Conservation (phyloP, 768 basidiomycete genomes). For the Suillus plorans region DNA sequence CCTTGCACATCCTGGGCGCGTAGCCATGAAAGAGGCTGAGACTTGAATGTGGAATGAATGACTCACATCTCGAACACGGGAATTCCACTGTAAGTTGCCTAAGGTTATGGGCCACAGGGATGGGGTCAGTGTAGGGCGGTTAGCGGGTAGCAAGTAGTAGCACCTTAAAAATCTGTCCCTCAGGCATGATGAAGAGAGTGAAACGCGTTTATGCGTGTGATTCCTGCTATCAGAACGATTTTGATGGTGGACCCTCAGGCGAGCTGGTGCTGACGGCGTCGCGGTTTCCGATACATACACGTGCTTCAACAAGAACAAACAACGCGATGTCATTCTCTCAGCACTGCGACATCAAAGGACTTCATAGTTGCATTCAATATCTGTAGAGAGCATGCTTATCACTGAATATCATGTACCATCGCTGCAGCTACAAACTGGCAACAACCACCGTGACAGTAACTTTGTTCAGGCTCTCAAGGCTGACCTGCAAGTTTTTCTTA, state of each 20-base stretch:
- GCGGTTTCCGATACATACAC: slow-evolving; percentile 26
- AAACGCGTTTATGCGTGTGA: slow-evolving; percentile 12
- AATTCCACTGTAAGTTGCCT: slow-evolving; percentile 93
- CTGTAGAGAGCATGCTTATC: background rate
- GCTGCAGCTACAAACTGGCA: background rate
- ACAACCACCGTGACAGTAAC: background rate
- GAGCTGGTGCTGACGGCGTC: slow-evolving; percentile 9
- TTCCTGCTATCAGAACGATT: slow-evolving; percentile 8
- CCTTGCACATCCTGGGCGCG: slow-evolving; percentile 84
- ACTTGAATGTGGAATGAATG: slow-evolving; percentile 32
- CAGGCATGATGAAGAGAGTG: slow-evolving; percentile 59
- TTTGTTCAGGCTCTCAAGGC: background rate
- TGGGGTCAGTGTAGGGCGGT: slow-evolving; percentile 6
- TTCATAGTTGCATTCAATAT: too few relatives aligned
- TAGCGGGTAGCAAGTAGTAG: background rate
- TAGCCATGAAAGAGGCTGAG: slow-evolving; percentile 34
- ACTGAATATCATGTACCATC: background rate
- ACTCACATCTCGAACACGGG: slow-evolving; percentile 91
- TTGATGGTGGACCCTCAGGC: slow-evolving; percentile 19
- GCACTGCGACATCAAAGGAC: background rate
- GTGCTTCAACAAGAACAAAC: slow-evolving; percentile 42
- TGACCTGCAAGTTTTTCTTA: background rate
- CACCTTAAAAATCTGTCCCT: slow-evolving; percentile 88
- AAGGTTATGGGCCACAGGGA: slow-evolving; percentile 12
- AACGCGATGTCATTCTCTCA: slow-evolving; percentile 27